These are phyloP conservation scores for Phyllosticta citrichinensis DNA, from an alignment of 2,329 filamentous ascomycete genomes.

Conservation along the genomic window DNA sequence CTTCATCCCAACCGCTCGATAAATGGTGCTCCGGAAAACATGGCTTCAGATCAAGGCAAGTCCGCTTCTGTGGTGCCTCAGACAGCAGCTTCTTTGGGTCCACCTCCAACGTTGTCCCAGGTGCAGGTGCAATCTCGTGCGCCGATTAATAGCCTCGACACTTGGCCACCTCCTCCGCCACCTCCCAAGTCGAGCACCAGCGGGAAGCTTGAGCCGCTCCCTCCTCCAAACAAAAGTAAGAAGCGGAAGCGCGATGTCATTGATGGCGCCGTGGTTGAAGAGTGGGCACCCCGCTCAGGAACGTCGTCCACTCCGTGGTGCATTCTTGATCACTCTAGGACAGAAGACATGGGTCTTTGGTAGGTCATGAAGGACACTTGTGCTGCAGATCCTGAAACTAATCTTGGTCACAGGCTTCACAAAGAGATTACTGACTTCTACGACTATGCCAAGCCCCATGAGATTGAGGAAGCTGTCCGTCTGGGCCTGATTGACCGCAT, in stretches of 20 bases:
- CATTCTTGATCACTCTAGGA: slow-evolving; percentile 44
- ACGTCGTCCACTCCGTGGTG: slow-evolving; percentile 53
- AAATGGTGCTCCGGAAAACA: neutral
- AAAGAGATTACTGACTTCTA: slow-evolving; percentile 88
- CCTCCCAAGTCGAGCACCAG: neutral
- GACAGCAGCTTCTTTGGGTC: slow-evolving; percentile 5
- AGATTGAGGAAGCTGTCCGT: slow-evolving; percentile 69
- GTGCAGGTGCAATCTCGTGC: slow-evolving; percentile 3
- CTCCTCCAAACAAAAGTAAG: slow-evolving; percentile 38
- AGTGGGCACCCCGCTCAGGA: slow-evolving; percentile 31
- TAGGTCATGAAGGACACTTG: slow-evolving; percentile 9
- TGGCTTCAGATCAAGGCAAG: neutral
- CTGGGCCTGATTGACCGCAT: slow-evolving; percentile 56
- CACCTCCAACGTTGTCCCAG: neutral
- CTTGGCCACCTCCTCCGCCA: slow-evolving; percentile 14
- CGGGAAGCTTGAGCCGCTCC: neutral
- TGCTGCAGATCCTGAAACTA: neutral
- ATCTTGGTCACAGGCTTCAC: slow-evolving; percentile 52
- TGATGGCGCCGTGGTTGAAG: slow-evolving; percentile 29
- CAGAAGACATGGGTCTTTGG: slow-evolving; percentile 47
- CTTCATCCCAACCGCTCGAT: slow-evolving; percentile 16
- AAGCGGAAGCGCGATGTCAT: slow-evolving; percentile 56
- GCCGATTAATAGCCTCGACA: slow-evolving; percentile 10
- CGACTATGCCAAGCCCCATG: slow-evolving; percentile 65
- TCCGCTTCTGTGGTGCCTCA: neutral